A percentile compares a stretch with the other conserved stretches of the same genome.
These are phyloP conservation scores for Prunus yedoensis DNA, from an alignment of 331 rosid species.

Conservation along the genomic window DNA sequence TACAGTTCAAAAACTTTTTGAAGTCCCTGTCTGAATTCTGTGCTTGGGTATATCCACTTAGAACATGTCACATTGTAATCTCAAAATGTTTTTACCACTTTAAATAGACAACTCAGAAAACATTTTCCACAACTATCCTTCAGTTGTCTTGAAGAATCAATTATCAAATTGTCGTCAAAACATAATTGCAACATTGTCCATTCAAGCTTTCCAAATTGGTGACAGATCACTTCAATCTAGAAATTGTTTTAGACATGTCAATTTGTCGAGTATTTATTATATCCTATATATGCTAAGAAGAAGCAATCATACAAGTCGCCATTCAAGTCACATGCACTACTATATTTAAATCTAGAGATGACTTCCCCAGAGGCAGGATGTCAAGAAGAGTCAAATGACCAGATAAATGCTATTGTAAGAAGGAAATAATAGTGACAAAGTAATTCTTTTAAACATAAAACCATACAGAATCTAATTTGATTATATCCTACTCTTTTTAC, in stretches of 20 bases:
- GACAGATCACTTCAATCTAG: background rate
- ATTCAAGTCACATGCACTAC: background rate
- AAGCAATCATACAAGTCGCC: background rate
- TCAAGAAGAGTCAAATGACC: constrained; percentile 10
- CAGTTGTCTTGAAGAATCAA: background rate
- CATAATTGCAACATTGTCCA: background rate
- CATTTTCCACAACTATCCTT: background rate
- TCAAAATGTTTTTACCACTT: constrained; percentile 1
- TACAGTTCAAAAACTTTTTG: background rate
- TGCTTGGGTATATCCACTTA: background rate
- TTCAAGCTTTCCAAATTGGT: background rate
- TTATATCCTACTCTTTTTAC: background rate
- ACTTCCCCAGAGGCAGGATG: background rate
- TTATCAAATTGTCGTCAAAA: background rate
- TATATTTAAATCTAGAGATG: constrained; percentile 1
- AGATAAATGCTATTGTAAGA: background rate
- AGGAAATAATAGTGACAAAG: background rate
- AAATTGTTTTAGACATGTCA: background rate
- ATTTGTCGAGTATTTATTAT: background rate
- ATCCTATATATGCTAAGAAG: background rate
- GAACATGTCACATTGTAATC: constrained; percentile 1
- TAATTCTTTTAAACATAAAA: background rate
- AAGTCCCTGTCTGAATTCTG: background rate
- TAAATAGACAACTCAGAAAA: background rate
- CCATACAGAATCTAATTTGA: background rate